phyloP scores from a whole-genome alignment of 305 asterid species.

The Andrographis paniculata region DNA sequence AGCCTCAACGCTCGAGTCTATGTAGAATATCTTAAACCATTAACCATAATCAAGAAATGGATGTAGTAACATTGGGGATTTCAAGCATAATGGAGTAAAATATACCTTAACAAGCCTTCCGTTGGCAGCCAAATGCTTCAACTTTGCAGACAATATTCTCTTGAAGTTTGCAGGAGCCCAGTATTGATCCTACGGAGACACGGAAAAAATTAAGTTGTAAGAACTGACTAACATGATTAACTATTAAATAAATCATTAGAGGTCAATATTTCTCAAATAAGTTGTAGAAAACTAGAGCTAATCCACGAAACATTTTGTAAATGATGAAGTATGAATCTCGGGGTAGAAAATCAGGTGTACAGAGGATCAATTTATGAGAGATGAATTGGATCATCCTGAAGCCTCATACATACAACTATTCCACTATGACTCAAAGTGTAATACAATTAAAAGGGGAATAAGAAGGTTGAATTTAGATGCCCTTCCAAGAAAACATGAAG shows the following conservation, averaged over 20 bases:
- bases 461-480: too few relatives aligned
- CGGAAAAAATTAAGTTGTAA: not conserved
- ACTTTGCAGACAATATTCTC: constrained; percentile 78
- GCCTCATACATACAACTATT: too few relatives aligned
- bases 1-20: constrained; percentile 4
- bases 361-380: not conserved
- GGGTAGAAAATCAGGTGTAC: not conserved
- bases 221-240: not conserved
- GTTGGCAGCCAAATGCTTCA: constrained; percentile 72
- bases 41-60: not conserved
- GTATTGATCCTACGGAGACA: constrained; percentile 60
- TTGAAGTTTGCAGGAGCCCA: constrained; percentile 96
- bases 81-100: constrained; percentile 13
- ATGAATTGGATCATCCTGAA: too few relatives aligned
- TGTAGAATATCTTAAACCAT: constrained; percentile 7
- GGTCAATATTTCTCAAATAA: not conserved
- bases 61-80: not conserved
- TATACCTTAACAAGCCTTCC: constrained; percentile 86
- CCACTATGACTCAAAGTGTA: too few relatives aligned
- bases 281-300: constrained; percentile 5
- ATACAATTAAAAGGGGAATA: too few relatives aligned
- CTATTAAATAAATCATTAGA: not conserved
- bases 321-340: not conserved
- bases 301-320: constrained; percentile 1
- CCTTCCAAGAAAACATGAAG: too few relatives aligned